Conservation (phyloP, 169 alveolate genomes). For the Babesia bigemina region DNA sequence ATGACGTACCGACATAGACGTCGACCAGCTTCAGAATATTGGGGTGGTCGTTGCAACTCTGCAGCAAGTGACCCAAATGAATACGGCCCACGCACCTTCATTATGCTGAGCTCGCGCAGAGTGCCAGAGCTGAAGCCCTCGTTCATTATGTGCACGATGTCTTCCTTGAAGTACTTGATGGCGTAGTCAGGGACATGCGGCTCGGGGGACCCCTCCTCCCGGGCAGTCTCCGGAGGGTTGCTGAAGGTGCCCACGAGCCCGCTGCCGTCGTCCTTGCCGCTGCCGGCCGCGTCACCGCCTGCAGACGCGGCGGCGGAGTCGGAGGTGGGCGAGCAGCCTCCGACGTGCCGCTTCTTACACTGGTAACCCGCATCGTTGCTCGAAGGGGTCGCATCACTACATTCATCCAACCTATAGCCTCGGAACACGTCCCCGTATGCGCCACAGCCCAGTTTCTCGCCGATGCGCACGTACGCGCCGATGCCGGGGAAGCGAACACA, state of each 20-base stretch:
- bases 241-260: conserved; percentile 36
- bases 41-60: conserved; percentile 78
- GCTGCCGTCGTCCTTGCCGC: conserved; percentile 39
- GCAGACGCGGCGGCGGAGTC: conserved; percentile 24
- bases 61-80: background rate
- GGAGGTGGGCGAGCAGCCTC: conserved; percentile 1
- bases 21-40: conserved; percentile 75
- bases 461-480: conserved; percentile 55
- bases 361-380: conserved; percentile 16
- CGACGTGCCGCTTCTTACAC: conserved; percentile 30
- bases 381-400: conserved; percentile 4
- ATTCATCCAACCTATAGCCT: conserved; percentile 62
- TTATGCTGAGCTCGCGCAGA: conserved; percentile 82
- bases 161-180: conserved; percentile 84
- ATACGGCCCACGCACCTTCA: conserved; percentile 65
- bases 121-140: conserved; percentile 88
- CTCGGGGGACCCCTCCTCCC: conserved; percentile 3
- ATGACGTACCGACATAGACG: conserved; percentile 71
- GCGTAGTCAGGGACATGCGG: conserved; percentile 70
- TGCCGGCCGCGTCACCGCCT: conserved; percentile 20
- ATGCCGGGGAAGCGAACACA: conserved; percentile 45
- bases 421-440: conserved; percentile 90
- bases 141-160: conserved; percentile 82
- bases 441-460: conserved; percentile 88
- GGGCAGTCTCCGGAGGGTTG: background rate